A percentile compares a stretch with the other conserved stretches of the same genome.
Evolutionary conservation across 169 alveolate genomes (phyloP).

Genomic region (Toxoplasma gondii): DNA sequence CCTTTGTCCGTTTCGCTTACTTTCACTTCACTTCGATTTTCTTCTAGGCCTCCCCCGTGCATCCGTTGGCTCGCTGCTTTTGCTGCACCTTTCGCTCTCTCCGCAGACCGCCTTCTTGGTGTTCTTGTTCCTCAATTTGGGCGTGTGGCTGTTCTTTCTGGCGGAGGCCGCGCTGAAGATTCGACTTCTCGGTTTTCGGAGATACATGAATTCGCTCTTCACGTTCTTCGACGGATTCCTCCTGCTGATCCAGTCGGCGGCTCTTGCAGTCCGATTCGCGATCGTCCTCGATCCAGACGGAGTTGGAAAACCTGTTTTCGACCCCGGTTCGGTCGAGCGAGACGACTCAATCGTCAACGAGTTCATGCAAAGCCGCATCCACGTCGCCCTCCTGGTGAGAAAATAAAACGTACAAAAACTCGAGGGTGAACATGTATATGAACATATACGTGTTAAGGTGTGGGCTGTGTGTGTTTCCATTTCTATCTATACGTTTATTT

Average conservation of each 20-base stretch:
- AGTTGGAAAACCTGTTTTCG: constrained; percentile 56
- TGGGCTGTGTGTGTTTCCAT: too few species aligned
- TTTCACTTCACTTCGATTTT: too few species aligned
- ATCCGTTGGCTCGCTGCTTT: too few species aligned
- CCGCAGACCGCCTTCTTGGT: constrained; percentile 56
- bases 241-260: constrained; percentile 58
- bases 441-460: too few species aligned
- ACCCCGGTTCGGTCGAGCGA: constrained; percentile 49
- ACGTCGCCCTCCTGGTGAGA: background rate
- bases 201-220: constrained; percentile 41
- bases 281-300: constrained; percentile 51
- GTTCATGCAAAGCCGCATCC: background rate
- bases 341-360: constrained; percentile 39
- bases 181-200: constrained; percentile 45
- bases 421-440: too few species aligned
- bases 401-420: background rate
- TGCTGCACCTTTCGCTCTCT: background rate
- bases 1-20: too few species aligned
- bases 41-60: too few species aligned
- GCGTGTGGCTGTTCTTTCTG: constrained; percentile 43
- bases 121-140: constrained; percentile 38
- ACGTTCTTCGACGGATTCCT: constrained; percentile 49
- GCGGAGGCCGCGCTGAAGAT: constrained; percentile 55
- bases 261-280: constrained; percentile 46
- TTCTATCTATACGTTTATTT: too few species aligned